Base-by-base conservation (phyloP, 2,329 filamentous ascomycete genomes). In the Penicillium sp. region DNA sequence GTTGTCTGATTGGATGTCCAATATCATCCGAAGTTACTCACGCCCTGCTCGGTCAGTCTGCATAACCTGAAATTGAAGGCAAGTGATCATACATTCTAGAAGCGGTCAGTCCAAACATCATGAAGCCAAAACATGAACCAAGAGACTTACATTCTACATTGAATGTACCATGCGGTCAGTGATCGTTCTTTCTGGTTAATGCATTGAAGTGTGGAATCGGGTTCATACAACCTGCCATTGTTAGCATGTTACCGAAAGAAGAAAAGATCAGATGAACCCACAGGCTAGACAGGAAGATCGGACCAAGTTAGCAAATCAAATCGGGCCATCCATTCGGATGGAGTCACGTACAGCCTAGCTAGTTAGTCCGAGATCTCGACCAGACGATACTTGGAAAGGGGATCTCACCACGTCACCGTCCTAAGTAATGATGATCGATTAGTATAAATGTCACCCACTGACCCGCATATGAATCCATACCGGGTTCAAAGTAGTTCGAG, bases 391-490 rank as follows among this genome's bases (percentile, higher is more conserved):
- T 8, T 27, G 5, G 24, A 27, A 14, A 47, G 31, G 24, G 31
- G 36, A 40, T 42, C 36, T 57, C 42, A 57, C 55, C 51, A 55
- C 55, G 47, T 57, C 51, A 52, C 55, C 55, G 38, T 48, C 45
- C 55, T 57, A 18, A 40, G 49, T 40, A 44, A 52, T 44, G 54
- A 56, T 42, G 46, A 56, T 32, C 45, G 10, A 44, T 44, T 18
- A 44, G 43, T 13, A 18, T 29, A 31, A 29, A n/a, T 44, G 11
- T 11, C 42, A n/a, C 14, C 16, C 16, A 43, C 7, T 4, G 9
- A n/a, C 22, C 22, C 13, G 6, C 34, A 7, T 5, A 5, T 8
- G 13, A n/a, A 2, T 21, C 10, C 43, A 44, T 44, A 44, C 43
- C 24, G 43, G 43, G 27, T 44, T 31, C 27, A 44, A 46, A 29